Evolutionary conservation across 768 basidiomycete species (phyloP).

Genomic region (Tubosaeta sp.): DNA sequence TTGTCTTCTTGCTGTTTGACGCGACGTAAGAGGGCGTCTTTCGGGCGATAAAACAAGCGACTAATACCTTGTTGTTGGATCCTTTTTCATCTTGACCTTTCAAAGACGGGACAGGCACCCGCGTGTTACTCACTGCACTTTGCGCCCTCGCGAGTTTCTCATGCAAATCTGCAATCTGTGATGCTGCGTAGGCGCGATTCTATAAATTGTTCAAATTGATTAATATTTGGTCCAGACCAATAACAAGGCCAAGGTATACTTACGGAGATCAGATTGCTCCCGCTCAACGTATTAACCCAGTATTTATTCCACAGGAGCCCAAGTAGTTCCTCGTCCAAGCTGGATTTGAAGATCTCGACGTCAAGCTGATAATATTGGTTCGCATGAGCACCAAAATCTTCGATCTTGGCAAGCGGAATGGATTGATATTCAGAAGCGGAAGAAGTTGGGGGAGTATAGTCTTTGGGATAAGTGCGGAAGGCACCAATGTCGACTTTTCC

Average conservation of each 20-base stretch:
- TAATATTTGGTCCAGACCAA: background rate
- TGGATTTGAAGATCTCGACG: slow-evolving; percentile 92
- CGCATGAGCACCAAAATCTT: slow-evolving; percentile 98
- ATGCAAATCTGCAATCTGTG: slow-evolving; percentile 85
- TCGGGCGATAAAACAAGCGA: background rate
- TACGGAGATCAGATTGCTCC: slow-evolving; percentile 90
- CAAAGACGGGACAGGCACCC: slow-evolving; percentile 48
- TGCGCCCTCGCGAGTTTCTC: slow-evolving; percentile 83
- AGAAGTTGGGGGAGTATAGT: slow-evolving; percentile 77
- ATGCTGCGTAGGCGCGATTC: slow-evolving; percentile 93
- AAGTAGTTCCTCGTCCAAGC: slow-evolving; percentile 80
- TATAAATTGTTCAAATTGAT: slow-evolving; percentile 27
- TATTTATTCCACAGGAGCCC: slow-evolving; percentile 98
- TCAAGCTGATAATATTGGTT: slow-evolving; percentile 94
- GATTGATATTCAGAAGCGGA: slow-evolving; percentile 87
- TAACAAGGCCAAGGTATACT: slow-evolving; percentile 16
- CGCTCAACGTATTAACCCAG: slow-evolving; percentile 96
- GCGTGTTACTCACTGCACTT: slow-evolving; percentile 50
- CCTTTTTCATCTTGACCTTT: slow-evolving; percentile 49
- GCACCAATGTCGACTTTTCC: slow-evolving; percentile 99
- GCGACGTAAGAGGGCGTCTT: background rate
- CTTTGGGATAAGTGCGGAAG: slow-evolving; percentile 95
- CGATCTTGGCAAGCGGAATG: slow-evolving; percentile 94
- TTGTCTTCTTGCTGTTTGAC: slow-evolving; percentile 49
- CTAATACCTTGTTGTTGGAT: slow-evolving; percentile 40